Evolutionary conservation across 1,284 basidiomycete species (phyloP), one percentile per base, ranked within the genome.

Genomic region (Ganoderma resinaceum): DNA sequence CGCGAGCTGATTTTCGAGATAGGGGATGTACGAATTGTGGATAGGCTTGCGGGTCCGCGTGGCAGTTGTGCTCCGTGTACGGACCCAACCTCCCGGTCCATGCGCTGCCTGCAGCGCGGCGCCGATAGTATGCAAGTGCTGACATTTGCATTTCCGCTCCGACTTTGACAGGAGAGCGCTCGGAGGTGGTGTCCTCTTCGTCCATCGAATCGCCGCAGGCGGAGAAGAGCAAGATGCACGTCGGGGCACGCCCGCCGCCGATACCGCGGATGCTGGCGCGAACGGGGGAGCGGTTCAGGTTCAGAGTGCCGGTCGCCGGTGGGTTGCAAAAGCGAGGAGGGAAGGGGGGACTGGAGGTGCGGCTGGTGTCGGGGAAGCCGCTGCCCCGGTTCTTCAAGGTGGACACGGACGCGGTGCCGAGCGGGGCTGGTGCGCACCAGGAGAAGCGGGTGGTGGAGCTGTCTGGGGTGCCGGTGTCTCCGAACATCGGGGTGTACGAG

Each of bases 271-370:
- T 87, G 74, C 79, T 91, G 63, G 84, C 88, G 31, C 83, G 89
- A 42, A 80, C 81, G 1, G 88, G 88, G 31, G 89, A 91, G 75
- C 82, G 80, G 67, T 91, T 91, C 83, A 85, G 83, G 72, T 90
- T 90, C 78, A 81, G 84, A 61, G 82, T 91, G 66, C 82, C 82
- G 53, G 77, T 88, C 40, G 74, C 38, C 67, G 74, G 49, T 63
- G 60, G 37, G 58, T 26, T 64, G 42, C 23, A 12, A 23, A 49
- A 38, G 67, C 76, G 63, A 66, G 74, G 33, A 67, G 74, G 40
- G 37, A 60, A 60, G 57, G 53, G 60, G 23, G 68, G 73, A 63
- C 80, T 89, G 59, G 82, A 85, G 67, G 86, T 84, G 65, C 84
- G 82, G 71, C 77, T 88, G 68, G 79, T 84, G 52, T 86, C 86